A percentile compares a stretch with the other conserved stretches of the same genome.
These are phyloP conservation scores for Ramaria sp. DNA, from an alignment of 768 basidiomycete genomes.

Conservation along the genomic window DNA sequence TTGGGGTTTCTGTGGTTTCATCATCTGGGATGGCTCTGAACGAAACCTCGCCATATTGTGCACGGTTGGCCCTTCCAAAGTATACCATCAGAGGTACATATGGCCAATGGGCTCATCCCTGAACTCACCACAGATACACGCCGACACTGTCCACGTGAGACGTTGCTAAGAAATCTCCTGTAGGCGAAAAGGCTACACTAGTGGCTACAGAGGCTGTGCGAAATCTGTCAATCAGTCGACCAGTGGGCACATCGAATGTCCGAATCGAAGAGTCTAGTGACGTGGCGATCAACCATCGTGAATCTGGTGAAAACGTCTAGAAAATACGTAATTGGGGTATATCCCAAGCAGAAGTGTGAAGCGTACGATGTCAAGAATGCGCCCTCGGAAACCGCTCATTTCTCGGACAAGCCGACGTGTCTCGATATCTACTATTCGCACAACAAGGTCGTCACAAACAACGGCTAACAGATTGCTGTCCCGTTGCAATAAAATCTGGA, in stretches of 20 bases:
- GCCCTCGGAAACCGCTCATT: slow-evolving; percentile 68
- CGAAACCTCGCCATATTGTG: slow-evolving; percentile 82
- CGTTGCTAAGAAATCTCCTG: slow-evolving; percentile 92
- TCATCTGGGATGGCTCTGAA: slow-evolving; percentile 72
- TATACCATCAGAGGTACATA: slow-evolving; percentile 1
- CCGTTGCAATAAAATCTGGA: slow-evolving; percentile 65
- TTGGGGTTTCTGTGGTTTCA: slow-evolving; percentile 49
- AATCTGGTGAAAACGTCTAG: slow-evolving; percentile 86
- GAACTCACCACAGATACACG: slow-evolving; percentile 77
- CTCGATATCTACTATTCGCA: slow-evolving; percentile 88
- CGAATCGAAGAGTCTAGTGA: slow-evolving; percentile 88
- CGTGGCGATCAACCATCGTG: slow-evolving; percentile 82
- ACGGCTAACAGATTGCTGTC: slow-evolving; percentile 79
- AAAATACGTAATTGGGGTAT: slow-evolving; percentile 6
- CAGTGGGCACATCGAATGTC: slow-evolving; percentile 93
- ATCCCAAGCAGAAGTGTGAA: neutral
- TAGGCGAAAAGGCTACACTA: slow-evolving; percentile 86
- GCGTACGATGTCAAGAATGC: slow-evolving; percentile 82
- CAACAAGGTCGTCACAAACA: slow-evolving; percentile 74
- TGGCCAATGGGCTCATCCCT: neutral
- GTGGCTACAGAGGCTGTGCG: slow-evolving; percentile 79
- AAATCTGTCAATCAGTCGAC: slow-evolving; percentile 87
- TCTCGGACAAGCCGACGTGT: slow-evolving; percentile 83
- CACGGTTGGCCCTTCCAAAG: slow-evolving; percentile 75
- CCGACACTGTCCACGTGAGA: slow-evolving; percentile 92